phyloP scores from a whole-genome alignment of 2,329 filamentous ascomycete species.

The Pseudopyrenochaeta lycopersici region DNA sequence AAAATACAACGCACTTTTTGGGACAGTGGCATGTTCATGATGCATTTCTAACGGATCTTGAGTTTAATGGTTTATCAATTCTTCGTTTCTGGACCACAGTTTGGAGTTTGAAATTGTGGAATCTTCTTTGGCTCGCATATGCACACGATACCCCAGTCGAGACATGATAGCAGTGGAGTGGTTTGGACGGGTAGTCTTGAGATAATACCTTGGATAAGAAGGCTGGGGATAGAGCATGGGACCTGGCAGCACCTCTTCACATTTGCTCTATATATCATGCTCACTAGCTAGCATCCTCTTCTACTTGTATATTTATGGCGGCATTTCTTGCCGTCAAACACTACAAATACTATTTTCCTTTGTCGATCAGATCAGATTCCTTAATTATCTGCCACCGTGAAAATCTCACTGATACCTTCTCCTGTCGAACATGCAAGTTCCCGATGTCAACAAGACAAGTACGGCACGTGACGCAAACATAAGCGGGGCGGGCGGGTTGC shows the following conservation, averaged over 20 bases:
- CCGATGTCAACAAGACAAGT: neutral
- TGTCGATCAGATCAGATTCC: neutral
- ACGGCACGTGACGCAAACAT: conserved; percentile 5
- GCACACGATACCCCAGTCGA: conserved; percentile 50
- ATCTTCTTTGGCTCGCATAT: conserved; percentile 46
- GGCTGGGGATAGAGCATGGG: conserved; percentile 23
- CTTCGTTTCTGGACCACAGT: conserved; percentile 29
- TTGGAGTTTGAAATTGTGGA: conserved; percentile 43
- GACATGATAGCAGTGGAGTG: conserved; percentile 28
- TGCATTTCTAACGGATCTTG: conserved; percentile 37
- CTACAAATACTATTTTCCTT: conserved; percentile 16
- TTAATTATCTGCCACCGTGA: neutral
- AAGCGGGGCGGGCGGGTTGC: conserved; percentile 22
- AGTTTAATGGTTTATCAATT: conserved; percentile 45
- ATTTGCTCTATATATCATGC: conserved; percentile 11
- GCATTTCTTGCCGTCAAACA: conserved; percentile 12
- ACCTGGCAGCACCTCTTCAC: conserved; percentile 8
- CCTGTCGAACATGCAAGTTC: neutral
- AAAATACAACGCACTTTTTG: conserved; percentile 3
- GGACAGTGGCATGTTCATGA: conserved; percentile 28
- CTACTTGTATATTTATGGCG: conserved; percentile 27
- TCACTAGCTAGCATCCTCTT: conserved; percentile 30
- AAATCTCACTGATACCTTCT: neutral
- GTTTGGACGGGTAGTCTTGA: conserved; percentile 4
- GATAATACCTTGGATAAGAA: conserved; percentile 12